Base-by-base conservation (phyloP, 257 asterid species). In the Ajuga chamaepitys region DNA sequence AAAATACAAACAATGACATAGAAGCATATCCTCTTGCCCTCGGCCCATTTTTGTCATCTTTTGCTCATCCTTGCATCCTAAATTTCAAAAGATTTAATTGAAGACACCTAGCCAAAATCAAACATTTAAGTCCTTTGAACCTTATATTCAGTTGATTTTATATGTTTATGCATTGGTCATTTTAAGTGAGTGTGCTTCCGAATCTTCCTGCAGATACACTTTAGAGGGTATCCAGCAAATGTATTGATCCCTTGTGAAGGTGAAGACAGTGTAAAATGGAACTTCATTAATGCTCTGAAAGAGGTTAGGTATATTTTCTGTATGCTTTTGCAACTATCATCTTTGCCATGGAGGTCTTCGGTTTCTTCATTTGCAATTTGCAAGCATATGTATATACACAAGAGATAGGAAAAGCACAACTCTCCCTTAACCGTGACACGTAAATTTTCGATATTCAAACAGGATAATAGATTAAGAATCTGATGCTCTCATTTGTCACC, bases 221-320 rank as follows among this genome's bases (percentile, higher is more conserved):
- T 94, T 69, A 88, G 99, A 78, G 98, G 95, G 62, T 94, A 86
- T 76, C 99, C 99, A 4, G 87, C 77, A 73, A 80, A 79, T 66
- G 26, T 82, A 55, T 81, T 90, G 83, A 82, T 83, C 67, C 95
- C 99, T 10, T 94, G 96, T 81, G 98, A 90, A 71, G 88, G 91
- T 42, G 99, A 94, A 87, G 99, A 94, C 67, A 81, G 85, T 77
- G 89, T 86, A 64, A 94, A 94, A 70, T 94, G 99, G 99, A 83
- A 83, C 78, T 90, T 88, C 74, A 85, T 94, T 58, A 88, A 94
- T 83, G 79, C 95, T 46, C 71, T 94, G 79, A 94, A 94, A 88
- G 99, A 94, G 98, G 98, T 90, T 64, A 83, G 86, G 82, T 81
- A 75, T 68, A 75, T 41, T 66, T 71, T 62, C 52, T 58, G 44